A percentile compares a stretch with the other conserved stretches of the same genome.
These are phyloP conservation scores for Fusarium nematophilum DNA, from an alignment of 2,329 filamentous ascomycete species.

Conservation along the genomic window DNA sequence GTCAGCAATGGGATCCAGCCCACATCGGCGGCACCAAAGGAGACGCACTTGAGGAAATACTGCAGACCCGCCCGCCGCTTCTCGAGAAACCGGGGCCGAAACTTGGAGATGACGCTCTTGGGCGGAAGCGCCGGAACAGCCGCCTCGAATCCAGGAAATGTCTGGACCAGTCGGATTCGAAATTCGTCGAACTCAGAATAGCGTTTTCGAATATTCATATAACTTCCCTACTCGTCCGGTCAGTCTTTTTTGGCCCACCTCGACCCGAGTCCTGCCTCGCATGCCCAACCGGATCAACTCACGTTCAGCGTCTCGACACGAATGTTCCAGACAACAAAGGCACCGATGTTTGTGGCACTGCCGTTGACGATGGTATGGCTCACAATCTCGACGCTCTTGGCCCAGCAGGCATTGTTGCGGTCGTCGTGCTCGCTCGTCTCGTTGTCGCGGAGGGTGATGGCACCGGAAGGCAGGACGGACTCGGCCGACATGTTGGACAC, in stretches of 20 bases:
- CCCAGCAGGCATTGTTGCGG: constrained; percentile 71
- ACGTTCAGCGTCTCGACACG: constrained; percentile 87
- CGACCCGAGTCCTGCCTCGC: constrained; percentile 48
- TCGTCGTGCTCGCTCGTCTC: constrained; percentile 63
- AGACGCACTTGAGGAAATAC: constrained; percentile 89
- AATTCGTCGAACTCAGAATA: constrained; percentile 96
- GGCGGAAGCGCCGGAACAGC: constrained; percentile 92
- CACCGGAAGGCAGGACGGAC: constrained; percentile 62
- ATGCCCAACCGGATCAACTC: constrained; percentile 12
- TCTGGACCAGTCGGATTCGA: constrained; percentile 75
- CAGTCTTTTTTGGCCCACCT: constrained; percentile 1
- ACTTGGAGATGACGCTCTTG: constrained; percentile 90
- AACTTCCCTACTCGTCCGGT: constrained; percentile 61
- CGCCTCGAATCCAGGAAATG: constrained; percentile 85
- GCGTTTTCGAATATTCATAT: constrained; percentile 74
- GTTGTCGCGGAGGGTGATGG: constrained; percentile 72
- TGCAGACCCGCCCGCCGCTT: constrained; percentile 83
- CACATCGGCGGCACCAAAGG: background rate
- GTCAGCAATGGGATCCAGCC: constrained; percentile 23
- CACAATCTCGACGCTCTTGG: constrained; percentile 69
- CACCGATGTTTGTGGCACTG: constrained; percentile 72
- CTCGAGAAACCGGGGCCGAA: constrained; percentile 87
- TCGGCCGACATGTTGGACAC: constrained; percentile 60
- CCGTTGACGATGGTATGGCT: constrained; percentile 69
- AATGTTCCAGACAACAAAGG: constrained; percentile 96